phyloP scores from a whole-genome alignment of 768 basidiomycete species.

The Mycena maculata region DNA sequence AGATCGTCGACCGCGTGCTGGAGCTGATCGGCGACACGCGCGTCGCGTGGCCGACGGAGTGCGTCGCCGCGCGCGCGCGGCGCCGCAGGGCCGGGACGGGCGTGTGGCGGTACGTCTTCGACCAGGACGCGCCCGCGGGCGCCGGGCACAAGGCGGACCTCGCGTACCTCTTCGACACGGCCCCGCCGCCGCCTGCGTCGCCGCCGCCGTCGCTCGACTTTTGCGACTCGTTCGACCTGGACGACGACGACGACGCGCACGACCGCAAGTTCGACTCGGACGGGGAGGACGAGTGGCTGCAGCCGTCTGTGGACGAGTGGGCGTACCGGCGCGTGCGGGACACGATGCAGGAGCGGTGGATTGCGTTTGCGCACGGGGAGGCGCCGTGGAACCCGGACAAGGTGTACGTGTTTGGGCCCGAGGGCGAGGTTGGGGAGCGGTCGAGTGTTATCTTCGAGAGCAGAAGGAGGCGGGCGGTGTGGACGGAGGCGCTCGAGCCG shows the following conservation, averaged over 20 bases:
- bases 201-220: slow-evolving; percentile 34
- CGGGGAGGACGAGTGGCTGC: slow-evolving; percentile 60
- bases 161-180: slow-evolving; percentile 83
- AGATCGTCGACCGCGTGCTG: slow-evolving; percentile 74
- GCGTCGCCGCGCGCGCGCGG: slow-evolving; percentile 63
- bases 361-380: slow-evolving; percentile 79
- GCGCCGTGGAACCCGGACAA: slow-evolving; percentile 77
- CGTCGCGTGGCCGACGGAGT: slow-evolving; percentile 82
- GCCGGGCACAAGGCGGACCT: slow-evolving; percentile 77
- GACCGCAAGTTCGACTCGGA: slow-evolving; percentile 43
- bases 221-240: slow-evolving; percentile 47
- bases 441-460: slow-evolving; percentile 73
- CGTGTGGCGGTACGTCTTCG: slow-evolving; percentile 87
- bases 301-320: slow-evolving; percentile 72
- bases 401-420: slow-evolving; percentile 84
- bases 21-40: slow-evolving; percentile 82
- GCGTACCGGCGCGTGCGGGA: slow-evolving; percentile 76
- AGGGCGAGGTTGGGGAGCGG: slow-evolving; percentile 84
- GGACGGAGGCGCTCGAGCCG: slow-evolving; percentile 76
- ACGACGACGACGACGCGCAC: slow-evolving; percentile 51
- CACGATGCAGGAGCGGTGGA: slow-evolving; percentile 79
- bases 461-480: slow-evolving; percentile 66
- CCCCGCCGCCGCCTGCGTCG: slow-evolving; percentile 51
- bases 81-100: slow-evolving; percentile 63
- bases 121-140: slow-evolving; percentile 78